phyloP scores from a whole-genome alignment of 129 eudicot genomes.

The Arctium lappa region DNA sequence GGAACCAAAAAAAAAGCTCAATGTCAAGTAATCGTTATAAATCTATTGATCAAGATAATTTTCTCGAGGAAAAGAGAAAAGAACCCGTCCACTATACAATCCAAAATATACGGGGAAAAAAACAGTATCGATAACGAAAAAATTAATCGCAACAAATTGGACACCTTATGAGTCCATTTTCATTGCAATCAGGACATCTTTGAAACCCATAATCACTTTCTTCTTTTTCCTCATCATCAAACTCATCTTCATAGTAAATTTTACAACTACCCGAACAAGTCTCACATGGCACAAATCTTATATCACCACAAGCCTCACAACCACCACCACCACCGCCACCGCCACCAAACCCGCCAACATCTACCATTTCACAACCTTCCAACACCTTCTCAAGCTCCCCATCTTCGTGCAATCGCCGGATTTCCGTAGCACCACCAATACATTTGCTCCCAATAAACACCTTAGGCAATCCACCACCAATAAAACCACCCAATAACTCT shows the following conservation, averaged over 20 bases:
- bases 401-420: conserved; percentile 63
- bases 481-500: conserved; percentile 50
- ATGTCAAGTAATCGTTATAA: not conserved
- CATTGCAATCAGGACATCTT: conserved; percentile 92
- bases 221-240: conserved; percentile 41
- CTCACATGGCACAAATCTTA: conserved; percentile 87
- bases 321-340: conserved; percentile 32
- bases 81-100: conserved; percentile 18
- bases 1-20: not conserved
- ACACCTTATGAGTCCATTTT: conserved; percentile 85
- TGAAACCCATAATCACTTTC: conserved; percentile 77
- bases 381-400: conserved; percentile 75
- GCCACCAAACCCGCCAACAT: conserved; percentile 31
- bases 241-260: conserved; percentile 67
- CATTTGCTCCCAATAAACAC: conserved; percentile 60
- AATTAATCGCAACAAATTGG: conserved; percentile 79
- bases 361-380: conserved; percentile 53
- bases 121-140: not conserved
- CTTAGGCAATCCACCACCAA: conserved; percentile 61
- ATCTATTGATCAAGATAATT: conserved; percentile 6
- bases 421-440: conserved; percentile 79
- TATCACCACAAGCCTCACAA: conserved; percentile 91
- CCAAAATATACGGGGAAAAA: not conserved
- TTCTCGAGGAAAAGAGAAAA: conserved; percentile 1
- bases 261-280: conserved; percentile 97